These are phyloP conservation scores for Quercus bicolor DNA, from an alignment of 306 rosid species.

Conservation along the genomic window DNA sequence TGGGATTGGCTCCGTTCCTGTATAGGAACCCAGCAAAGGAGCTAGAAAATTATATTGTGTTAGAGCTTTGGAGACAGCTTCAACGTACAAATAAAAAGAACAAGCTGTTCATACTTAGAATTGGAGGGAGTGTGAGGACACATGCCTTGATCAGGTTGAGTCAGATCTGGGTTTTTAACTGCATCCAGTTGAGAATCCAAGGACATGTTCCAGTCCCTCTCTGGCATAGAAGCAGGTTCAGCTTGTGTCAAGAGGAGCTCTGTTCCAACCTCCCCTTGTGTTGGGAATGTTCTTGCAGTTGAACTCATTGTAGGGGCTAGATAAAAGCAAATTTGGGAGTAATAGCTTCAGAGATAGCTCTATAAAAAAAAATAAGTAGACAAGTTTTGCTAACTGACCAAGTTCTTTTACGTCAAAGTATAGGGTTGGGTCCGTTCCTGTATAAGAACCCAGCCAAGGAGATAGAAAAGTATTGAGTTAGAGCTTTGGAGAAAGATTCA, in stretches of 20 bases:
- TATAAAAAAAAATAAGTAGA: no score
- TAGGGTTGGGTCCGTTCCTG: no score
- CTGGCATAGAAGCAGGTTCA: not conserved
- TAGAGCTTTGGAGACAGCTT: not conserved
- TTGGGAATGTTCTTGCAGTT: no score
- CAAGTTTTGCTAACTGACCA: no score
- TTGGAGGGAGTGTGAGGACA: not conserved
- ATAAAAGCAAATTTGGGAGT: no score
- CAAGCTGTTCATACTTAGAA: not conserved
- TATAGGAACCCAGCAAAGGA: not conserved
- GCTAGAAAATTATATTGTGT: not conserved
- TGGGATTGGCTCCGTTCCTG: not conserved
- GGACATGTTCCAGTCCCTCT: not conserved
- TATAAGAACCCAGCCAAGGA: no score
- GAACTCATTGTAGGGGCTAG: no score
- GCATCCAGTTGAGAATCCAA: not conserved
- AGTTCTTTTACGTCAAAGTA: no score
- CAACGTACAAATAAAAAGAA: not conserved
- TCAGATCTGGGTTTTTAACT: not conserved
- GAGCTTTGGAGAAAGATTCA: not conserved
- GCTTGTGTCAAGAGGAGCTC: no score
- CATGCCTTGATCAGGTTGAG: not conserved
- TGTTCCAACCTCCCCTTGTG: no score
- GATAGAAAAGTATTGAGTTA: no score
- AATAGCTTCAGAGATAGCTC: no score